A percentile compares a stretch with the other conserved stretches of the same genome.
These are phyloP conservation scores for Schwanniomyces polymorphus DNA, from an alignment of 805 yeast species.

Conservation along the genomic window DNA sequence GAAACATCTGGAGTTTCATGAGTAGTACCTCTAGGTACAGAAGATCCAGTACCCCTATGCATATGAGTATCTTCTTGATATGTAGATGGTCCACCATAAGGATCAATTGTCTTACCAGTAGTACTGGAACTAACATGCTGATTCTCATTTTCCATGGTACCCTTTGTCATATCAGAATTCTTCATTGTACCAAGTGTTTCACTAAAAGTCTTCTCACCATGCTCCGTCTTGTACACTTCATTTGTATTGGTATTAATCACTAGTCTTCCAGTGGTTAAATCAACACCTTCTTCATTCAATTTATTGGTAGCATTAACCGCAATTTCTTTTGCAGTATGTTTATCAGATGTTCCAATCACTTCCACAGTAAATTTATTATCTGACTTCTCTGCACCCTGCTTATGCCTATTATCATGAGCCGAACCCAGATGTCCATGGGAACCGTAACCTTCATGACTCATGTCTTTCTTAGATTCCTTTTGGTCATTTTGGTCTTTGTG, in stretches of 20 bases:
- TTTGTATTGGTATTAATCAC: conserved; percentile 33
- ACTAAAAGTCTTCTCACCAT: not conserved
- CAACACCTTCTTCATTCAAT: conserved; percentile 30
- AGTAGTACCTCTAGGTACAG: not conserved
- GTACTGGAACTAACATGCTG: not conserved
- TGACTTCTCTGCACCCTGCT: not conserved
- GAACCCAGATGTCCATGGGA: not conserved
- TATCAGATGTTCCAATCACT: conserved; percentile 34
- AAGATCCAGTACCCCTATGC: not conserved
- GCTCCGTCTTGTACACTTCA: conserved; percentile 25
- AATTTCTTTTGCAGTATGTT: conserved; percentile 25
- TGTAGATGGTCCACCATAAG: conserved; percentile 1
- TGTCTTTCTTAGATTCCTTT: not conserved
- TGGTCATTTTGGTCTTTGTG: not conserved
- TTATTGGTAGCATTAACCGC: conserved; percentile 32
- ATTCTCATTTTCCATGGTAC: not conserved
- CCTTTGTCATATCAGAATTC: not conserved
- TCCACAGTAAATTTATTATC: conserved; percentile 19
- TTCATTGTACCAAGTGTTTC: not conserved
- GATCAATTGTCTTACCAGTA: not conserved
- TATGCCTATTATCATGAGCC: not conserved
- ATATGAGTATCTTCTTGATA: not conserved
- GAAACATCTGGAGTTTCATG: not conserved
- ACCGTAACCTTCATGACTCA: not conserved
- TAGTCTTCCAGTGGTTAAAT: conserved; percentile 31